Percentiles rank a stretch among this genome's conserved stretches.
Evolutionary conservation across 2,329 filamentous ascomycete genomes (phyloP).

Genomic region (Verticillium tricorpus): DNA sequence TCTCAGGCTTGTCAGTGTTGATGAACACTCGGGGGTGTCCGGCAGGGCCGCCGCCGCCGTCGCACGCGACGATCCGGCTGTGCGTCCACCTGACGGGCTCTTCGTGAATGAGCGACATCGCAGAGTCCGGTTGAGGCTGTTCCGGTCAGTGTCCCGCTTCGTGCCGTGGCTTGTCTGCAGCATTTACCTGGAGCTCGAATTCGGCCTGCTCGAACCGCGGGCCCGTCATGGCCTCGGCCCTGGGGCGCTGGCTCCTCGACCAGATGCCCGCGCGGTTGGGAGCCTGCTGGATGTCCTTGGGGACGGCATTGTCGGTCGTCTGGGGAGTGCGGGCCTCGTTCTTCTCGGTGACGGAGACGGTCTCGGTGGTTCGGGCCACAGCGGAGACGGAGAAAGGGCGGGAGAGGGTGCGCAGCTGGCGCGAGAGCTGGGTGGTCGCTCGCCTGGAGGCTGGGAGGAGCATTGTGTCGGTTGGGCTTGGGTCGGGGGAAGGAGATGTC

Average conservation of each 20-base stretch:
- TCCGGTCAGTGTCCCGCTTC: conserved; percentile 8
- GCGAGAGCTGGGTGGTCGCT: conserved; percentile 36
- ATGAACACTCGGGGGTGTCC: conserved; percentile 95
- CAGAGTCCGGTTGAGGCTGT: conserved; percentile 82
- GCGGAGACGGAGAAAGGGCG: conserved; percentile 45
- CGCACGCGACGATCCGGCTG: conserved; percentile 75
- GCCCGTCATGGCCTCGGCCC: conserved; percentile 82
- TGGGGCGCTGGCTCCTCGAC: conserved; percentile 80
- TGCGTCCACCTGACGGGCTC: conserved; percentile 92
- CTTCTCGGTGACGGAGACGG: conserved; percentile 31
- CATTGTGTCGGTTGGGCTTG: conserved; percentile 20
- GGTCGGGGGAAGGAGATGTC: conserved; percentile 12
- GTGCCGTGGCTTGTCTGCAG: background rate
- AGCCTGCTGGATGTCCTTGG: conserved; percentile 64
- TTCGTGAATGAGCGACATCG: conserved; percentile 94
- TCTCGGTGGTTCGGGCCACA: conserved; percentile 26
- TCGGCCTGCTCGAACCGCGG: conserved; percentile 97
- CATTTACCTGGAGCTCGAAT: conserved; percentile 79
- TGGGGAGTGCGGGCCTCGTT: conserved; percentile 36
- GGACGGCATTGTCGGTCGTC: conserved; percentile 34
- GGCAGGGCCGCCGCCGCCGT: conserved; percentile 84
- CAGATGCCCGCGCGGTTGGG: conserved; percentile 80
- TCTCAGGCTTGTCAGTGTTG: conserved; percentile 96
- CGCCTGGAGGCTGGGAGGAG: conserved; percentile 41
- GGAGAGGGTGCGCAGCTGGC: conserved; percentile 36